Conservation (phyloP, 2,329 filamentous ascomycete species). For the Fusarium proliferatum region DNA sequence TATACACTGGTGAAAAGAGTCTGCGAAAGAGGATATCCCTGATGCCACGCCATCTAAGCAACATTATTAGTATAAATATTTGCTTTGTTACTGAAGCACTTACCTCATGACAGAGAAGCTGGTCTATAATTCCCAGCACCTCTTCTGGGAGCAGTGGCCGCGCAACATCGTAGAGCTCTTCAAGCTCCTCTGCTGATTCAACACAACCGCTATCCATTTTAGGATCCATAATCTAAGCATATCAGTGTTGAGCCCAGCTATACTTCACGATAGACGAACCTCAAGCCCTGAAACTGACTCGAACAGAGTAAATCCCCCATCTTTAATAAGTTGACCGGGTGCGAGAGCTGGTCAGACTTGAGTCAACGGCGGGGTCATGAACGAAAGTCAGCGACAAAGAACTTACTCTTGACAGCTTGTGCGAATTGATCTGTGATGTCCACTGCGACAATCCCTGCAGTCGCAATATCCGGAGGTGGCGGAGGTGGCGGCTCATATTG, state of each 20-base stretch:
- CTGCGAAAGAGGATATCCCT: slow-evolving; percentile 94
- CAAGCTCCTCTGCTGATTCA: slow-evolving; percentile 80
- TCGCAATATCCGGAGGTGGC: slow-evolving; percentile 55
- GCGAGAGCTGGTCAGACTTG: slow-evolving; percentile 68
- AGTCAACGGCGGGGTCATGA: slow-evolving; percentile 31
- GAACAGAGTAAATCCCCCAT: slow-evolving; percentile 93
- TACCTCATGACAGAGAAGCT: slow-evolving; percentile 89
- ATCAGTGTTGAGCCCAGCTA: neutral
- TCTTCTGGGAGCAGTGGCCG: slow-evolving; percentile 77
- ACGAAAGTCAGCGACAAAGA: neutral
- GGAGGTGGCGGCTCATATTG: slow-evolving; percentile 44
- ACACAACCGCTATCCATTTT: slow-evolving; percentile 98
- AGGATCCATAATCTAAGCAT: slow-evolving; percentile 90
- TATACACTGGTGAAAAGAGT: slow-evolving; percentile 94
- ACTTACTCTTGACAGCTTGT: slow-evolving; percentile 64
- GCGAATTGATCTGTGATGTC: slow-evolving; percentile 70
- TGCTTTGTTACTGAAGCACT: slow-evolving; percentile 18
- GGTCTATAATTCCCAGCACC: slow-evolving; percentile 92
- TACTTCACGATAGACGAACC: slow-evolving; percentile 53
- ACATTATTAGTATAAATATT: slow-evolving; percentile 9
- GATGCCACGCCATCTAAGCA: slow-evolving; percentile 89
- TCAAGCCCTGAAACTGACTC: slow-evolving; percentile 91
- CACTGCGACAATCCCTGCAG: slow-evolving; percentile 63
- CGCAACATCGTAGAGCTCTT: slow-evolving; percentile 83
- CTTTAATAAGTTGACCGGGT: slow-evolving; percentile 88